A percentile compares a stretch with the other conserved stretches of the same genome.
Evolutionary conservation across 106 monocot genomes (phyloP).

Genomic region (Allium cepa): DNA sequence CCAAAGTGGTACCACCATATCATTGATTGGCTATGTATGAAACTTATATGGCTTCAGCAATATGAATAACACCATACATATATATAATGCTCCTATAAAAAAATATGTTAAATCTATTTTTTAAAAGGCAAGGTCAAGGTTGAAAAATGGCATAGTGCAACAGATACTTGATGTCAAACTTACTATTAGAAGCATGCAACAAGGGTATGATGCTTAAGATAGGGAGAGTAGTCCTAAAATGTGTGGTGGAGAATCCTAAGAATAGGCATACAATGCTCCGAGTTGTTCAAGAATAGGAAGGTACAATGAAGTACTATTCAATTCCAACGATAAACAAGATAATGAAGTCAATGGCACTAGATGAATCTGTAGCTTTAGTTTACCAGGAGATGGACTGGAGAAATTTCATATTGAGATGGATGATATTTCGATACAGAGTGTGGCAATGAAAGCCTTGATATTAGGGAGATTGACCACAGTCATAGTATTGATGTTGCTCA

Average conservation of each 20-base stretch:
- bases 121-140: conserved; percentile 27
- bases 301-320: neutral
- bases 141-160: conserved; percentile 20
- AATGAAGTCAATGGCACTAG: neutral
- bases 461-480: neutral
- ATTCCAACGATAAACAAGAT: neutral
- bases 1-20: conserved; percentile 12
- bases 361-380: conserved; percentile 18
- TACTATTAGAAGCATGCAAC: conserved; percentile 19
- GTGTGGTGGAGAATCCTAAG: conserved; percentile 14
- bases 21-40: conserved; percentile 17
- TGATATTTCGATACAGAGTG: neutral
- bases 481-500: neutral
- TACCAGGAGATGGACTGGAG: conserved; percentile 15
- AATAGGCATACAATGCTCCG: conserved; percentile 19
- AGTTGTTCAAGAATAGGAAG: conserved; percentile 20
- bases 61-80: conserved; percentile 4
- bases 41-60: neutral
- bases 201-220: conserved; percentile 30
- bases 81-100: neutral
- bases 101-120: neutral
- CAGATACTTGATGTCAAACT: conserved; percentile 21
- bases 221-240: conserved; percentile 24
- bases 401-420: conserved; percentile 17
- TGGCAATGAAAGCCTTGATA: conserved; percentile 8